Percentiles rank a stretch among this genome's conserved stretches.
Evolutionary conservation across 169 alveolate genomes (phyloP).

Genomic region (Eimeria zaria): DNA sequence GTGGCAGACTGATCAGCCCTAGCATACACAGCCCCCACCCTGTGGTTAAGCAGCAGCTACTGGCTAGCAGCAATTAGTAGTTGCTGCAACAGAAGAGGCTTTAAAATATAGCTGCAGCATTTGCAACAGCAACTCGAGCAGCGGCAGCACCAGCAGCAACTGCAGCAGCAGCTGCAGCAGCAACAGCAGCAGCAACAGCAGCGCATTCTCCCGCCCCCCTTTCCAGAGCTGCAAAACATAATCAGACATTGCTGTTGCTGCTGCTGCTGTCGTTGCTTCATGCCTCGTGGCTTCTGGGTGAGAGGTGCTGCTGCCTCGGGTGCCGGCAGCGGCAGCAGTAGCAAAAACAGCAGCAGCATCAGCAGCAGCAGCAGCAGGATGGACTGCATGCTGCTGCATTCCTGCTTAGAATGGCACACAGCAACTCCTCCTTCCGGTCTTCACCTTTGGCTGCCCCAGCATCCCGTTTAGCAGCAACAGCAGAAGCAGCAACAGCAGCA

Average conservation of each 20-base stretch:
- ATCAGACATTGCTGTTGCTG: not conserved
- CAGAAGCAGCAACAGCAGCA: slow-evolving; percentile 2
- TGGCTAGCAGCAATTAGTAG: not conserved
- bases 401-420: not conserved
- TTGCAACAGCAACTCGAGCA: not conserved
- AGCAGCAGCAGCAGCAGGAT: slow-evolving; percentile 27
- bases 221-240: not conserved
- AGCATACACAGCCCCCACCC: not conserved
- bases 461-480: slow-evolving; percentile 12
- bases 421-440: not conserved
- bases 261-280: too few relatives aligned
- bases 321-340: not conserved
- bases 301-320: not conserved
- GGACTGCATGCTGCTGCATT: not conserved
- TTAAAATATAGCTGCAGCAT: not conserved
- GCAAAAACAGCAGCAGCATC: not conserved
- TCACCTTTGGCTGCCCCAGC: not conserved
- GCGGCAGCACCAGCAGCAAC: not conserved
- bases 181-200: slow-evolving; percentile 19
- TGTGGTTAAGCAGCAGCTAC: not conserved
- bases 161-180: slow-evolving; percentile 31
- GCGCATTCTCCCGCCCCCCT: too few relatives aligned
- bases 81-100: not conserved
- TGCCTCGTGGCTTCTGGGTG: too few relatives aligned
- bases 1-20: not conserved